Evolutionary conservation across 164 flowering plant species (phyloP).

Genomic region (Houttuynia cordata): DNA sequence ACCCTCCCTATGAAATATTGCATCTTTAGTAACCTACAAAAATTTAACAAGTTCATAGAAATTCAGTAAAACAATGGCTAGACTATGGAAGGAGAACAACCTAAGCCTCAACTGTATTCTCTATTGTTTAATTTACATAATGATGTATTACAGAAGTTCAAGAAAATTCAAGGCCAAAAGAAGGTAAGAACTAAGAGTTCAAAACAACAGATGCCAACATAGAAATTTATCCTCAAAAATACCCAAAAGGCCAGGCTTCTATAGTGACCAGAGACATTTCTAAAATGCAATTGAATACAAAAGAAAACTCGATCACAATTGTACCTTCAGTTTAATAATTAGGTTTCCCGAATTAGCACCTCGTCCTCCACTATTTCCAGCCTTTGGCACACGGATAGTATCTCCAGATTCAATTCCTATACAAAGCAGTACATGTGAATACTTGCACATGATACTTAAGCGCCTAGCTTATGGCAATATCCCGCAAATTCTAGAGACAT

Average conservation of each 20-base stretch:
- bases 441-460: not conserved
- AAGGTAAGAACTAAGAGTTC: not conserved
- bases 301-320: not conserved
- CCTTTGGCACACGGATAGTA: conserved; percentile 62
- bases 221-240: not conserved
- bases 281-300: not conserved
- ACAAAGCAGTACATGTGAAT: not conserved
- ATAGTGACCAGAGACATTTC: not conserved
- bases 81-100: not conserved
- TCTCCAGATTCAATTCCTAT: conserved; percentile 87
- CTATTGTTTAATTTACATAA: too few species aligned
- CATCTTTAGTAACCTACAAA: conserved; percentile 60
- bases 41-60: not conserved
- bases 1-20: conserved; percentile 60
- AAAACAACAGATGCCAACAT: not conserved
- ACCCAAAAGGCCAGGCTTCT: not conserved
- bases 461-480: not conserved
- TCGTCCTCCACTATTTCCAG: conserved; percentile 62
- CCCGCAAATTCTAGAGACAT: not conserved
- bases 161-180: not conserved
- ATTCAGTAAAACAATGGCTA: not conserved
- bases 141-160: not conserved
- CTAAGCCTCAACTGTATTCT: not conserved
- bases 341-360: conserved; percentile 52
- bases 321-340: conserved; percentile 57